These are phyloP conservation scores for Verticillium albo-atrum DNA, from an alignment of 2,329 filamentous ascomycete genomes.

Conservation along the genomic window DNA sequence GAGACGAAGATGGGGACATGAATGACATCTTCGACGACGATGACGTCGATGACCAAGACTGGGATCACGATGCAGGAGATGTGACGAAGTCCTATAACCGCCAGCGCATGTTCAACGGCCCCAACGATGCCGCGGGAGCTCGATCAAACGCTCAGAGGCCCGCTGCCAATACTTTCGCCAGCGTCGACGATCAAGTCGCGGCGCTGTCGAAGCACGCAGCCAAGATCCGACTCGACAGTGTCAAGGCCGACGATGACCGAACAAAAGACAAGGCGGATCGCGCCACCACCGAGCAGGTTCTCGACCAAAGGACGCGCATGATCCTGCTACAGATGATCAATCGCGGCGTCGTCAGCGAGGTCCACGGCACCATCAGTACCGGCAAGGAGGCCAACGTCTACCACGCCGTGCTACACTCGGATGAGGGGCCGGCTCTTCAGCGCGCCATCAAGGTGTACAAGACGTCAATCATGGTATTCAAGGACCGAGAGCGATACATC, in stretches of 20 bases:
- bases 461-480: conserved; percentile 95
- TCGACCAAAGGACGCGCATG: conserved; percentile 93
- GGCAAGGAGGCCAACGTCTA: conserved; percentile 99
- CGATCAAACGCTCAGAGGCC: conserved; percentile 77
- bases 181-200: conserved; percentile 82
- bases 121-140: conserved; percentile 46
- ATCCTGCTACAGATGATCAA: conserved; percentile 96
- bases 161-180: conserved; percentile 71
- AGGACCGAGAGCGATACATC: conserved; percentile 94
- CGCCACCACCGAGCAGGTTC: conserved; percentile 89
- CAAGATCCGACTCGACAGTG: conserved; percentile 75
- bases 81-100: conserved; percentile 87
- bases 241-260: conserved; percentile 44
- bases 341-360: conserved; percentile 78
- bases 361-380: conserved; percentile 92
- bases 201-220: conserved; percentile 79
- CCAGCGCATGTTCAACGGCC: conserved; percentile 62
- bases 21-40: conserved; percentile 53
- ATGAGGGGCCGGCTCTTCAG: conserved; percentile 58
- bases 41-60: conserved; percentile 53
- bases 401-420: conserved; percentile 66
- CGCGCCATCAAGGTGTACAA: conserved; percentile 98
- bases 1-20: conserved; percentile 31
- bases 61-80: conserved; percentile 57
- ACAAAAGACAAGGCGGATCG: conserved; percentile 88